phyloP scores from a whole-genome alignment of 2,329 filamentous ascomycete genomes.

The Arthrobotrys pseudoclavata region DNA sequence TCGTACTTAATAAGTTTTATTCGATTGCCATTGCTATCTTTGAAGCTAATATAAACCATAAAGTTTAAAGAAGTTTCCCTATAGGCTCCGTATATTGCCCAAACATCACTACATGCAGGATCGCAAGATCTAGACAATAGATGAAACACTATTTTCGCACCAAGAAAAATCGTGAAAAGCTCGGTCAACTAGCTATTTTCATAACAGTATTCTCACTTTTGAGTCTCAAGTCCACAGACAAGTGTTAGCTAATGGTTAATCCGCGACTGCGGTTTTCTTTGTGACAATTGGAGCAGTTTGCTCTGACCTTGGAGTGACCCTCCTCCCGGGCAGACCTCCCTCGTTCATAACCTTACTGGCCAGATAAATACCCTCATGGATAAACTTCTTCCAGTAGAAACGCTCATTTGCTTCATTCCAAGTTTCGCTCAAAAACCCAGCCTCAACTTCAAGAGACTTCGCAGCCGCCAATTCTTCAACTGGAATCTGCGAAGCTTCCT shows the following conservation, averaged over 20 bases:
- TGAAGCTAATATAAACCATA: too few species aligned
- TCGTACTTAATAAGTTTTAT: not conserved
- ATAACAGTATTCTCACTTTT: conserved; percentile 40
- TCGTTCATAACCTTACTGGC: conserved; percentile 46
- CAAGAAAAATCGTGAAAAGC: not conserved
- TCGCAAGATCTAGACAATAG: not conserved
- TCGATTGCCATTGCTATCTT: not conserved
- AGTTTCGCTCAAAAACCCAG: conserved; percentile 33
- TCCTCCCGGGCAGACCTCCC: conserved; percentile 40
- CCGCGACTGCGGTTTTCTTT: conserved; percentile 6
- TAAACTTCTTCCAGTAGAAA: conserved; percentile 51
- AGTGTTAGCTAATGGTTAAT: conserved; percentile 33
- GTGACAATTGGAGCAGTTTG: conserved; percentile 12
- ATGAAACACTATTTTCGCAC: not conserved
- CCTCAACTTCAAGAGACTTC: conserved; percentile 3
- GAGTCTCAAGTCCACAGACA: not conserved
- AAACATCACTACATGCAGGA: not conserved
- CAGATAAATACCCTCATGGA: conserved; percentile 52
- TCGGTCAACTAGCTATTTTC: conserved; percentile 17
- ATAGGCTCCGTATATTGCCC: not conserved
- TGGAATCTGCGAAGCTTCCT: conserved; percentile 15
- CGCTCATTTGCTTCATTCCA: conserved; percentile 45
- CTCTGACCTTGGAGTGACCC: conserved; percentile 43
- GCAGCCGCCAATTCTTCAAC: conserved; percentile 32
- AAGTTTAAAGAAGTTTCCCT: not conserved